Conservation (phyloP, 257 asterid genomes). For the Verbena officinalis region DNA sequence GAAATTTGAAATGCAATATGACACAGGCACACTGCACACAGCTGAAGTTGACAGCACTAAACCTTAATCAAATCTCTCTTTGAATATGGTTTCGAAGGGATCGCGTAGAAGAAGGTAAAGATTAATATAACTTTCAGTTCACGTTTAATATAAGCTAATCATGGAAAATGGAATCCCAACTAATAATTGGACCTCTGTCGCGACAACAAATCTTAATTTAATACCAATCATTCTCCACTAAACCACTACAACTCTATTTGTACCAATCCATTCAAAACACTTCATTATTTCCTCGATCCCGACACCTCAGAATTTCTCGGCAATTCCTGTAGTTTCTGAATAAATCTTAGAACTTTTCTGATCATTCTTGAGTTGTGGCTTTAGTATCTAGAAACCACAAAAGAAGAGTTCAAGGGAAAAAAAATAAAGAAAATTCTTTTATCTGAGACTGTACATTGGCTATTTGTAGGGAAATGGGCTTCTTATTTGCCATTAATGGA, state of each 20-base stretch:
- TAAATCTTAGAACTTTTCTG: not conserved
- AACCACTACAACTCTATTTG: slow-evolving; percentile 26
- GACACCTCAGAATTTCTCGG: slow-evolving; percentile 9
- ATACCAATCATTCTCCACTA: slow-evolving; percentile 18
- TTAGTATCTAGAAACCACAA: not conserved
- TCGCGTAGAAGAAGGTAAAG: slow-evolving; percentile 5
- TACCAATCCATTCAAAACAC: slow-evolving; percentile 22
- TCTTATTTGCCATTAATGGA: slow-evolving; percentile 25
- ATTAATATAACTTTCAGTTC: not conserved
- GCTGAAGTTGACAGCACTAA: slow-evolving; percentile 15
- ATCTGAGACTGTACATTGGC: slow-evolving; percentile 18
- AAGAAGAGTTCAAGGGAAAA: slow-evolving; percentile 7
- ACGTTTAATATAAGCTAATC: not conserved
- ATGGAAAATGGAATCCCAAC: slow-evolving; percentile 13
- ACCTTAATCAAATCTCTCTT: slow-evolving; percentile 5
- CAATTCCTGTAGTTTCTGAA: not conserved
- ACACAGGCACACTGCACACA: too few relatives aligned
- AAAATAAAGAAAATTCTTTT: slow-evolving; percentile 2
- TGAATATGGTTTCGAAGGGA: not conserved
- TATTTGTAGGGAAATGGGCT: slow-evolving; percentile 20
- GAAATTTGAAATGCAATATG: too few relatives aligned
- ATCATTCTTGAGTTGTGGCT: slow-evolving; percentile 9
- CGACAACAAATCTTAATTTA: slow-evolving; percentile 11
- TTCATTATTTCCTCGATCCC: slow-evolving; percentile 13
- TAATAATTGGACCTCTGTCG: slow-evolving; percentile 27